Percentiles rank a stretch among this genome's conserved stretches.
These are phyloP conservation scores for Podila minutissima DNA, from an alignment of 192 early-diverging fungal genomes.

Conservation along the genomic window DNA sequence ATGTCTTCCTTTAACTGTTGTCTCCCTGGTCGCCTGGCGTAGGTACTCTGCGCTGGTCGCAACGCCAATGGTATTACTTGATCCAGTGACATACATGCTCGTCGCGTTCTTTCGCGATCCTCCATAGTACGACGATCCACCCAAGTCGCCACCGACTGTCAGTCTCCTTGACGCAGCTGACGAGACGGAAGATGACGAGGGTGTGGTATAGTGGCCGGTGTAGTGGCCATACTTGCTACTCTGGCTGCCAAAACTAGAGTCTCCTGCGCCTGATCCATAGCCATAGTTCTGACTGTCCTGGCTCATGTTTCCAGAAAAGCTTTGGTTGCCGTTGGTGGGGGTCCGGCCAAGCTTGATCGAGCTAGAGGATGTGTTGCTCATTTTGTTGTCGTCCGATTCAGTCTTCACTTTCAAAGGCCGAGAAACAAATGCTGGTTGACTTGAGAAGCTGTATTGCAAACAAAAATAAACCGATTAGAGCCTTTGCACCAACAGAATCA, in stretches of 20 bases:
- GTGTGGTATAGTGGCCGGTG: constrained; percentile 35
- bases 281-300: constrained; percentile 13
- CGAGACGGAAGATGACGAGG: constrained; percentile 18
- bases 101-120: constrained; percentile 30
- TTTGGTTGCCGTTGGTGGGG: constrained; percentile 28
- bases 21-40: constrained; percentile 11
- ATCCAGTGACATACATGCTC: constrained; percentile 46
- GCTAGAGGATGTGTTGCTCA: constrained; percentile 21
- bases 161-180: constrained; percentile 18
- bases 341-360: constrained; percentile 22
- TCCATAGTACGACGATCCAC: constrained; percentile 10
- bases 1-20: background rate
- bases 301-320: constrained; percentile 17
- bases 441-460: constrained; percentile 20
- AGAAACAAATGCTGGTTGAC: constrained; percentile 14
- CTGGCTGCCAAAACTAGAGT: constrained; percentile 5
- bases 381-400: constrained; percentile 10
- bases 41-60: constrained; percentile 26
- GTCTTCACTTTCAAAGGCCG: constrained; percentile 45
- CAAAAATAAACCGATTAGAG: background rate
- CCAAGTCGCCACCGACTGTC: constrained; percentile 29
- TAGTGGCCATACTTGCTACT: constrained; percentile 39
- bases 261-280: constrained; percentile 3
- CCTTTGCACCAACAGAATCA: background rate
- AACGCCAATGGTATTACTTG: constrained; percentile 31